Conservation (phyloP, 495 filamentous ascomycete species). For the Neurospora discreta region DNA sequence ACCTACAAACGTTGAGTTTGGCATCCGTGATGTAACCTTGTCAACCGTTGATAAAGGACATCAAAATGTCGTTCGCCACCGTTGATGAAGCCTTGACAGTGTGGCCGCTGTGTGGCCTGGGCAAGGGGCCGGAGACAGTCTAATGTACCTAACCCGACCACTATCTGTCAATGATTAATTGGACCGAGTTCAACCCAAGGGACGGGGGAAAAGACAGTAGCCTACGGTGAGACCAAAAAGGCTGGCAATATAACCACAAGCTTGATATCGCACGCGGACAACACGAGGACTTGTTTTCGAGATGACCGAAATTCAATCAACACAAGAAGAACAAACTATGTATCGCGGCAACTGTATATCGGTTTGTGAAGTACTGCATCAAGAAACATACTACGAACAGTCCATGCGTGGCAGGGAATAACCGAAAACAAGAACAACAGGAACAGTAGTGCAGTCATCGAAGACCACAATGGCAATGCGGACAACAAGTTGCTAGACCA, state of each 20-base stretch:
- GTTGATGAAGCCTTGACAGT: background rate
- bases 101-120: background rate
- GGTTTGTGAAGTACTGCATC: background rate
- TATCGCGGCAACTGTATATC: background rate
- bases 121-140: background rate
- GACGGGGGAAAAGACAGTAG: background rate
- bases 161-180: background rate
- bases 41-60: background rate
- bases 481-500: background rate
- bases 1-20: background rate
- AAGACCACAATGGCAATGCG: background rate
- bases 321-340: background rate
- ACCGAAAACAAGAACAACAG: background rate
- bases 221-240: background rate
- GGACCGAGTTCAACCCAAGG: background rate
- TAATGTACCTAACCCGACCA: background rate
- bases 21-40: background rate
- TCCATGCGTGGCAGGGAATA: background rate
- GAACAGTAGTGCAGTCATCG: background rate
- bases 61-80: background rate
- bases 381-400: background rate
- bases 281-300: background rate
- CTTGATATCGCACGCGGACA: background rate
- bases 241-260: background rate
- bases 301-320: background rate